Conservation (phyloP, 2,329 filamentous ascomycete genomes). For the Monosporascus sp. region DNA sequence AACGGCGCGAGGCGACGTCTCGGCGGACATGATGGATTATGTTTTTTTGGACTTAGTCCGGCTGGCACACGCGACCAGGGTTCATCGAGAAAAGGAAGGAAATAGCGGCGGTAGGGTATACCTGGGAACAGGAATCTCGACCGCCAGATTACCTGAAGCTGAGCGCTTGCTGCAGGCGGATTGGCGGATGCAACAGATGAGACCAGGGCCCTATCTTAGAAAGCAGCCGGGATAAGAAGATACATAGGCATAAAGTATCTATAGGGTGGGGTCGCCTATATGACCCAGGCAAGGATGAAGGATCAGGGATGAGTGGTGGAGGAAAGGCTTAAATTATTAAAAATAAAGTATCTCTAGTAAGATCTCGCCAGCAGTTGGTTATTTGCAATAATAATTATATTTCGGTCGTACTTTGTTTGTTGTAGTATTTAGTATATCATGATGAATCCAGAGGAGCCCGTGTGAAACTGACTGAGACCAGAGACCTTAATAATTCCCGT, state of each 20-base stretch:
- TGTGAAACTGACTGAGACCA: too few relatives aligned
- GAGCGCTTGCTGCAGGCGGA: neutral
- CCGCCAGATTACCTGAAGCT: constrained; percentile 12
- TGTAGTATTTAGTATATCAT: neutral
- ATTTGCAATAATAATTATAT: neutral
- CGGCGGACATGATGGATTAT: constrained; percentile 27
- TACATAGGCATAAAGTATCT: too few relatives aligned
- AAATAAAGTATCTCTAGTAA: neutral
- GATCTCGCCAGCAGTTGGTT: neutral
- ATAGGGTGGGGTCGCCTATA: too few relatives aligned
- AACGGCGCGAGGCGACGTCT: constrained; percentile 51
- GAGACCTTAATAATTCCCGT: neutral
- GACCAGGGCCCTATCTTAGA: too few relatives aligned
- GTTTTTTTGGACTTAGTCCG: neutral
- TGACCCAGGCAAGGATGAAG: constrained; percentile 7
- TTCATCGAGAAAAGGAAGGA: neutral
- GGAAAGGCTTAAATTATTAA: constrained; percentile 3
- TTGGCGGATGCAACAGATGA: too few relatives aligned
- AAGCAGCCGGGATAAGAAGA: too few relatives aligned
- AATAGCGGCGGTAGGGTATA: neutral
- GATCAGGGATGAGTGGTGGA: constrained; percentile 9
- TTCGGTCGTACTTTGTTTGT: neutral
- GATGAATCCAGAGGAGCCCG: too few relatives aligned
- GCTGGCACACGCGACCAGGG: neutral
- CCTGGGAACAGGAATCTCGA: too few relatives aligned